Base-by-base conservation (phyloP, 257 asterid genomes). In the Forsythia viridissima region DNA sequence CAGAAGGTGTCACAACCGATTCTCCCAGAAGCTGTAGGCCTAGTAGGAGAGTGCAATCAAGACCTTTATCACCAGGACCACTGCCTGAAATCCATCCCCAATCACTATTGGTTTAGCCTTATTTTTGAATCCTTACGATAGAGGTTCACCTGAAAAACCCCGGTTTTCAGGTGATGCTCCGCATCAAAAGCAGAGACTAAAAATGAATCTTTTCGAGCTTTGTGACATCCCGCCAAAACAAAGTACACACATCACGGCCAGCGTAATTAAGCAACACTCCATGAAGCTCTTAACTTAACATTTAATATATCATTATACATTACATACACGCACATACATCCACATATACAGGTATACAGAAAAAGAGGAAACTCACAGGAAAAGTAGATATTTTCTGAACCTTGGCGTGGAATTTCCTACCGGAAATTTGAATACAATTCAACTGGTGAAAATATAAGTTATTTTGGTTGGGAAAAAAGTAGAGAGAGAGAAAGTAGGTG, bases 351-450 rank as follows among this genome's bases (percentile, higher is more conserved):
- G 34, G 71, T 15, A 52, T 36, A 66, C 55, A 77, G 15, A 10
- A 48, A 61, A 52, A 65, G 44, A 71, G 24, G 46, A 57, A 24
- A 76, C 88, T 79, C 59, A 82, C 90, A 78, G 63, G 76, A 80
- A 44, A 8, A 30, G 34, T 30, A 30, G 34, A 30, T 30, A 30
- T 30, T 30, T 30, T 30, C 34, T 30, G 34, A 30, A 30, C 34
- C 34, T 30, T 30, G 34, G 34, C 34, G 34, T 1, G 34, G 34
- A 30, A 30, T 30, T 30, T 30, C 34, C 34, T 30, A 0, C 34
- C 34, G 85, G 69, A 48, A 75, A 40, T 72, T 40, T 24, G 75
- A 79, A 68, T 66, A 46, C 80, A 76, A 68, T 12, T 72, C 76
- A 67, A 77, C 73, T 63, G 37, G 77, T 55, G 8, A 69, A 77